Base-by-base conservation (phyloP, 169 alveolate species). In the Cryptosporidium muris region DNA sequence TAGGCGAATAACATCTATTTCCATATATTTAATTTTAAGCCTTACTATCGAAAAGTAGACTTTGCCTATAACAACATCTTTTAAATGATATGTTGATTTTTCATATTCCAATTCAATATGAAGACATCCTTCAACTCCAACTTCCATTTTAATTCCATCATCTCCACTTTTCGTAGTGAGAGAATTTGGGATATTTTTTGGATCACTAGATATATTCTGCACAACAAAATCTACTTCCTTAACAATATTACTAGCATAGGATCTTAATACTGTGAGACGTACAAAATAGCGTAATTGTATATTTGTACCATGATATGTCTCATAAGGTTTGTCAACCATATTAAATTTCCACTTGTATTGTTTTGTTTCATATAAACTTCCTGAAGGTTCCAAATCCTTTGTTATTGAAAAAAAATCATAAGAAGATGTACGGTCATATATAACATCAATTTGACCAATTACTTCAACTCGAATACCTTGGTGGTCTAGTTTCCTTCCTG, bases 81-180 rank as follows among this genome's bases (percentile, higher is more conserved):
- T 97, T 85, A 98, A 89, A 88, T 97, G 99, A 82, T 96, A 98
- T 54, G 95, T 93, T 6, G 98, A 92, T 80, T 96, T 96, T 88
- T 96, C 96, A 64, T 94, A 95, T 80, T 91, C 92, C 37, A 82
- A 80, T 45, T 92, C 95, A 38, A 92, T 90, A 63, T 92, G 99
- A 63, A 98, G 91, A 88, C 98, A 95, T 52, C 98, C 99, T 91
- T 98, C 99, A 34, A 98, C 97, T 25, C 99, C 99, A 12, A 97
- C 99, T 92, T 94, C 90, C 63, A 49, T 34, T 42, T 74, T 74
- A 12, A 74, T 74, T 58, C 74, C 85, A 3, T 74, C 85, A 14
- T 74, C 56, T 43, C 40, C 36, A 40, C 60, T 74, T 43, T 74
- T 74, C 8, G 34, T 74, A 37, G 16, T 49, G 25, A 25, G 25